Base-by-base conservation (phyloP, 2,329 filamentous ascomycete genomes). In the Dactylellina haptotyla region DNA sequence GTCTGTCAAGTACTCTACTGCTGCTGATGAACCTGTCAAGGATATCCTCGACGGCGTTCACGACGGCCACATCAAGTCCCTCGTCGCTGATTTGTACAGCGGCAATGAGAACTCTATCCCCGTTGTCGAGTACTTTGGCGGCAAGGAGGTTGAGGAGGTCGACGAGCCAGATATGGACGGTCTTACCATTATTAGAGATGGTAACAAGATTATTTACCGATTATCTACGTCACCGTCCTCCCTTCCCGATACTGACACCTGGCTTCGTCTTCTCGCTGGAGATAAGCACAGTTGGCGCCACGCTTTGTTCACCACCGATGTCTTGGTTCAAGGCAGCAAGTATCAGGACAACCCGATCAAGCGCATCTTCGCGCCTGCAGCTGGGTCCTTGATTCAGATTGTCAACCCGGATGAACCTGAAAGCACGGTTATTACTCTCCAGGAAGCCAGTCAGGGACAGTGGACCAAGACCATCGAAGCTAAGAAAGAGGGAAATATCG, bases 341-440 rank as follows among this genome's bases (percentile, higher is more conserved):
- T 98, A 97, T 84, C 92, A 98, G 84, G 96, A 92, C 67, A 99
- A 99, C 83, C 96, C 95, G 0, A 90, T 97, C 83, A 90, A 89
- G 80, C 89, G 94, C 65, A 93, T 99, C 71, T 94, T 98, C 76
- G 89, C 91, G 9, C 95, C 95, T 12, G 87, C 88, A 12, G 89
- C 89, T 32, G 95, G 95, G 50, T 88, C 98, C 81, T 90, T 93
- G 71, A 92, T 99, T 32, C 95, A 99, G 83, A 91, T 99, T 75
- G 81, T 85, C 20, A 83, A 94, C 79, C 93, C 94, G 20, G 89
- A 94, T 70, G 89, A 97, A 43, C 89, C 93, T 2, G 82, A 87
- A 71, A 93, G 91, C 83, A 98, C 93, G 1, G 86, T 89, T 61
- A 96, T 99, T 80, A 87, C 87, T 39, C 91, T 98, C 77, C 90